Evolutionary conservation across 2,329 filamentous ascomycete genomes (phyloP), one percentile per base, ranked within the genome.

Genomic region (Apiospora aurea): DNA sequence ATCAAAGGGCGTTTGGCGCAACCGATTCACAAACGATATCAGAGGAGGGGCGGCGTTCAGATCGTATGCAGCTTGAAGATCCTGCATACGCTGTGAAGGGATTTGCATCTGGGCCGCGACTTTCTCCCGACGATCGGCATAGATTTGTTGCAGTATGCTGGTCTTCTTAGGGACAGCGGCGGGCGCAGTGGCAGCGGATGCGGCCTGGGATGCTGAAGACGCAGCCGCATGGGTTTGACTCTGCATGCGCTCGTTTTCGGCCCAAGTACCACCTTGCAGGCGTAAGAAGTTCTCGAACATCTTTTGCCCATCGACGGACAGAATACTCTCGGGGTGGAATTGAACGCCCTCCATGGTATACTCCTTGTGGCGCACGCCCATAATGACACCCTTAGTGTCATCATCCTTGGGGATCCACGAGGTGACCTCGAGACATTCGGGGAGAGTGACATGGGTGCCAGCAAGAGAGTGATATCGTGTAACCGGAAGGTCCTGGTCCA

Each of bases 381-480:
- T 98, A 77, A 99, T 99, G 73, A 98, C 91, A 43, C 93, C 94
- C 75, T 93, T 94, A 43, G 90, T 90, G 69, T 92, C 92, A 79
- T 95, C 93, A 21, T 92, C 90, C 75, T 90, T 90, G 44, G 91
- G 88, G 71, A 96, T 94, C 92, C 94, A 97, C 64, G 96, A 97
- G 1, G 94, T 94, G 10, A 98, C 90, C 81, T 99, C 94, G 57
- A 99, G 88, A 74, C 91, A 94, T 41, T 93, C 88, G 2, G 96
- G 96, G 43, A 99, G 86, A 4, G 95, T 97, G 49, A 93, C 89
- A 76, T 96, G 93, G 1, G 95, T 97, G 57, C 96, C 96, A 14
- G 96, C 96, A 53, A 99, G 90, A 4, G 97, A 99, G 83, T 99
- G 96, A 80, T 99, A 99, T 75, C 96, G 89, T 21, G 96, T 99